Conservation (phyloP, 176 grass and related monocot genomes). For the Oryza meyeriana region DNA sequence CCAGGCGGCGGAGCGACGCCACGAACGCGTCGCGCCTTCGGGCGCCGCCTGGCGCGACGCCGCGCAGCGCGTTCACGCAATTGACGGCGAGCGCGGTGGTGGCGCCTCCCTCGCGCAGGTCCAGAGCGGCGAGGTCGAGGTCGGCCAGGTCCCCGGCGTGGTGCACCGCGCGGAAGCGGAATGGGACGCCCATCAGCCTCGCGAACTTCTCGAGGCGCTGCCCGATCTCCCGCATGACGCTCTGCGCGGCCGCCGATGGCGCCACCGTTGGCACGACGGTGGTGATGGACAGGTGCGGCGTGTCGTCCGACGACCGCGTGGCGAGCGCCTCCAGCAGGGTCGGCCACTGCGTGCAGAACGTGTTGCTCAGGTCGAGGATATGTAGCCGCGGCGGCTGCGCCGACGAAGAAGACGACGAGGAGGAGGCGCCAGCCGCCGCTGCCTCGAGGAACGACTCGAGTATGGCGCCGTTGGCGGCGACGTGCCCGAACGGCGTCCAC, state of each 20-base stretch:
- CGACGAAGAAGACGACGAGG: constrained; percentile 3
- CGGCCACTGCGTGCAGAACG: constrained; percentile 99
- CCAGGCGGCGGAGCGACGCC: constrained; percentile 50
- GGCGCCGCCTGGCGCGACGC: constrained; percentile 42
- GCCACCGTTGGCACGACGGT: constrained; percentile 62
- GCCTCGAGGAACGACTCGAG: constrained; percentile 91
- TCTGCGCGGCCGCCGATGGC: constrained; percentile 55
- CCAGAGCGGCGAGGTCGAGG: constrained; percentile 73
- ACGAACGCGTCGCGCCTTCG: constrained; percentile 57
- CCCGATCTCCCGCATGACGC: constrained; percentile 93
- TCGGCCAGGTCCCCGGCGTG: constrained; percentile 71
- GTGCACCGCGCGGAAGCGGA: constrained; percentile 79
- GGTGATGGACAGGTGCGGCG: constrained; percentile 90
- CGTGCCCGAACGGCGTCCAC: constrained; percentile 94
- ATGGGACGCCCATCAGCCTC: constrained; percentile 93
- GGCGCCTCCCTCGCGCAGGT: constrained; percentile 47
- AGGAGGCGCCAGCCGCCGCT: not conserved
- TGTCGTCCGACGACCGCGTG: constrained; percentile 89
- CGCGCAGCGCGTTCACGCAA: constrained; percentile 74
- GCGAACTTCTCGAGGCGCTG: constrained; percentile 98
- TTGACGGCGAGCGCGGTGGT: constrained; percentile 71
- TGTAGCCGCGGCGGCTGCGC: constrained; percentile 60
- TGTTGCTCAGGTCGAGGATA: constrained; percentile 96
- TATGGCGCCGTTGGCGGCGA: constrained; percentile 93
- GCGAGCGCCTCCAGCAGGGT: constrained; percentile 92